These are phyloP conservation scores for Mallotus japonicus DNA, from an alignment of 441 rosid species.

Conservation along the genomic window DNA sequence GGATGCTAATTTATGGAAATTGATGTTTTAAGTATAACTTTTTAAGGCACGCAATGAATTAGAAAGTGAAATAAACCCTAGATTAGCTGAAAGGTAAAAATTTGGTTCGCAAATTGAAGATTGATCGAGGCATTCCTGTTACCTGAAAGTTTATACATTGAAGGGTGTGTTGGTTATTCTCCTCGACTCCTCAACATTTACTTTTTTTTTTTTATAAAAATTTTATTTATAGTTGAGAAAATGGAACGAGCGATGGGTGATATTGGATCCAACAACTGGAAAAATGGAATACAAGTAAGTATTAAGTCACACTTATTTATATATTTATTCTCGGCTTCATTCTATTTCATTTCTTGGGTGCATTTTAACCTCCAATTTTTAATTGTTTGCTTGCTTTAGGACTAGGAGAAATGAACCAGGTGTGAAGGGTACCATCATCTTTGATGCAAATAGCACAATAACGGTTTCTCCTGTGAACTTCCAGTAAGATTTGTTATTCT, in stretches of 20 bases:
- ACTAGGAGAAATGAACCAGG: conserved; percentile 82
- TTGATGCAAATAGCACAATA: conserved; percentile 90
- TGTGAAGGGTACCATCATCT: conserved; percentile 70
- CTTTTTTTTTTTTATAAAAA: not conserved
- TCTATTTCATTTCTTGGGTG: not conserved
- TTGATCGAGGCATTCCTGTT: not conserved
- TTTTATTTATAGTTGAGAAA: conserved; percentile 58
- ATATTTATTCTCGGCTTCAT: not conserved
- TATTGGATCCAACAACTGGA: conserved; percentile 93
- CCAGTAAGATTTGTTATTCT: conserved; percentile 52
- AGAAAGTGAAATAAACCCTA: not conserved
- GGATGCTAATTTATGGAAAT: not conserved
- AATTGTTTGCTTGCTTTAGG: conserved; percentile 39
- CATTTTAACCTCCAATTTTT: not conserved
- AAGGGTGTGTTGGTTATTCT: too few relatives aligned
- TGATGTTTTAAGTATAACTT: not conserved
- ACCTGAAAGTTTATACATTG: too few relatives aligned
- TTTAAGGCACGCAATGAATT: too few relatives aligned
- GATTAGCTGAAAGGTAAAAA: not conserved
- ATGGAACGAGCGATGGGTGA: conserved; percentile 98
- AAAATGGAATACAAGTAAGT: conserved; percentile 98
- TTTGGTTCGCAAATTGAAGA: not conserved
- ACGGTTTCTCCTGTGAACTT: conserved; percentile 88
- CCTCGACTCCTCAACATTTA: not conserved
- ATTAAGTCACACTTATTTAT: not conserved